Base-by-base conservation (phyloP, 78 protist species). In the Pigoraptor vietnamica region DNA sequence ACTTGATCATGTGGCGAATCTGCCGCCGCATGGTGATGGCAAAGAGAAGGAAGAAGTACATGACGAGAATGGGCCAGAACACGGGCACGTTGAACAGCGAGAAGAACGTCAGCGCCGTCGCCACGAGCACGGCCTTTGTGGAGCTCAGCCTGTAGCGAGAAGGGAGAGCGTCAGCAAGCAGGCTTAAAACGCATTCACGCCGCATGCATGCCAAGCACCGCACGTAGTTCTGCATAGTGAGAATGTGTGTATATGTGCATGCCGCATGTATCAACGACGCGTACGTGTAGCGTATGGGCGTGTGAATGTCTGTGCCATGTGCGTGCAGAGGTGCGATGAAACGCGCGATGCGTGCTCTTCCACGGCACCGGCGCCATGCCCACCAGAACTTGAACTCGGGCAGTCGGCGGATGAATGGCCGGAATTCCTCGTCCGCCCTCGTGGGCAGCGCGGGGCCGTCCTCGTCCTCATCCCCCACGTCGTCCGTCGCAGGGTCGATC, bases 301-400 rank as follows among this genome's bases (percentile, higher is more conserved):
- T 48, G 79, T 9, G 79, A 48, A 48, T 48, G 9, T 19, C 9
- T 23, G 9, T 48, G 79, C 19, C 79, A 48, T 48, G 9, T 23
- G 79, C 79, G 79, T 48, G n/a, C n/a, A n/a, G n/a, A n/a, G n/a
- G n/a, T n/a, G n/a, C n/a, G n/a, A n/a, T n/a, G n/a, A n/a, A n/a
- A n/a, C n/a, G n/a, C n/a, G n/a, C n/a, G n/a, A n/a, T n/a, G n/a
- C n/a, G n/a, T n/a, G n/a, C n/a, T n/a, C n/a, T n/a, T n/a, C n/a
- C n/a, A n/a, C n/a, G n/a, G n/a, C n/a, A n/a, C n/a, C n/a, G n/a
- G n/a, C n/a, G n/a, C n/a, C n/a, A 2, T 1, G 86, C 92, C 40
- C 83, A 95, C 99, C 99, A 98, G 86, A 97, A 98, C 81, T 93
- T 92, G 90, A 96, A 97, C 38, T 98, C 99, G 35, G 98, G 97